Percentiles rank a stretch among this genome's conserved stretches.
Evolutionary conservation across 2,329 filamentous ascomycete species (phyloP).

Genomic region (Pyrenophora teres): DNA sequence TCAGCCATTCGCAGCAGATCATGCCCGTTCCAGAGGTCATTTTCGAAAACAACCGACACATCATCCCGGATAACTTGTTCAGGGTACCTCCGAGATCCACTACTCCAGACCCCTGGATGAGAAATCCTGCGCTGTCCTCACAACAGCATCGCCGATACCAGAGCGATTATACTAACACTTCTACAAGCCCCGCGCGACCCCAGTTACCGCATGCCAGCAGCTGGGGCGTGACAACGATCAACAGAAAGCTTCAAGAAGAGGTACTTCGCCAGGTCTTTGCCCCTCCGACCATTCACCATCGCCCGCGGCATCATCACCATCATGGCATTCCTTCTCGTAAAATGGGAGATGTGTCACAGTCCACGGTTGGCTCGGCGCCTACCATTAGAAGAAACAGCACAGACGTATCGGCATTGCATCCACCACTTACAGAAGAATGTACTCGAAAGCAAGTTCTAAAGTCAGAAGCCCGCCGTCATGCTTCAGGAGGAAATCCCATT

Average conservation of each 20-base stretch:
- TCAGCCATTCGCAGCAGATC: slow-evolving; percentile 77
- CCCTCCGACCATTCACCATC: slow-evolving; percentile 80
- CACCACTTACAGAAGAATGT: slow-evolving; percentile 39
- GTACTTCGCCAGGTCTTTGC: slow-evolving; percentile 91
- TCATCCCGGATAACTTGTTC: slow-evolving; percentile 83
- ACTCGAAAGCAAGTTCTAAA: slow-evolving; percentile 51
- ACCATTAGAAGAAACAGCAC: slow-evolving; percentile 47
- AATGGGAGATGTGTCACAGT: slow-evolving; percentile 33
- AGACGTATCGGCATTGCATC: slow-evolving; percentile 40
- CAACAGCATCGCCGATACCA: slow-evolving; percentile 45
- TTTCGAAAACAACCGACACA: slow-evolving; percentile 91
- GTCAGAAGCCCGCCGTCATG: slow-evolving; percentile 47
- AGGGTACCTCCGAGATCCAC: slow-evolving; percentile 59
- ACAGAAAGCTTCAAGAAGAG: slow-evolving; percentile 83
- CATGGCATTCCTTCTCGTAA: slow-evolving; percentile 63
- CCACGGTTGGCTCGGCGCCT: slow-evolving; percentile 40
- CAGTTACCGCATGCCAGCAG: slow-evolving; percentile 58
- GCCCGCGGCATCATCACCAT: slow-evolving; percentile 71
- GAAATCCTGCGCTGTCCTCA: slow-evolving; percentile 34
- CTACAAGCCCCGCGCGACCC: slow-evolving; percentile 42
- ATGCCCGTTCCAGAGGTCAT: slow-evolving; percentile 84
- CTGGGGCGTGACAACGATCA: slow-evolving; percentile 92
- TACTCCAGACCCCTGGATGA: slow-evolving; percentile 45
- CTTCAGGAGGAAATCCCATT: slow-evolving; percentile 24
- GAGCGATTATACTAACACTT: slow-evolving; percentile 35